Percentiles rank a stretch among this genome's conserved stretches.
phyloP scores from a whole-genome alignment of 1,284 basidiomycete species.

The Sparassis latifolia region DNA sequence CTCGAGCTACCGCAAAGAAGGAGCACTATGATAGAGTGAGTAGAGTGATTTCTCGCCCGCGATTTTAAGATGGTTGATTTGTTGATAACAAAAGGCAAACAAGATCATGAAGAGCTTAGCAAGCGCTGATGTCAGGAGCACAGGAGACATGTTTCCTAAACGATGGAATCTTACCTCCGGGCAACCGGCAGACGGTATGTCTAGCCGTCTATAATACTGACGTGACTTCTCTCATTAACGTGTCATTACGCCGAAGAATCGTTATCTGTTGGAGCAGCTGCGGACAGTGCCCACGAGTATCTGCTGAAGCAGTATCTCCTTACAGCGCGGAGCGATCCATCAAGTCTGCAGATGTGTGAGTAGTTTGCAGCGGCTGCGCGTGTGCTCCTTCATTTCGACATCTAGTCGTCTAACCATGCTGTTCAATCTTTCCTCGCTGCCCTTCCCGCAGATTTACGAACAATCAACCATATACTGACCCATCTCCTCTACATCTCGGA shows the following conservation, averaged over 20 bases:
- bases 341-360: constrained; percentile 61
- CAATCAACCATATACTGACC: constrained; percentile 54
- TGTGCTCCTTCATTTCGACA: background rate
- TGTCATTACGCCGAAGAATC: constrained; percentile 2
- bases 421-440: background rate
- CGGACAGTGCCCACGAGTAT: constrained; percentile 73
- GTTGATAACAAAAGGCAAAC: constrained; percentile 9
- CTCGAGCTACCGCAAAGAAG: constrained; percentile 49
- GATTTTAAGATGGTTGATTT: background rate
- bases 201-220: background rate
- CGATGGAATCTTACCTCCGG: constrained; percentile 41
- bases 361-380: background rate
- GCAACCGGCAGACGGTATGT: constrained; percentile 34
- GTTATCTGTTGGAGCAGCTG: constrained; percentile 51
- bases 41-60: background rate
- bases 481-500: constrained; percentile 64
- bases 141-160: constrained; percentile 51
- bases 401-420: background rate
- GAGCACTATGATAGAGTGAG: constrained; percentile 45
- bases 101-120: constrained; percentile 11
- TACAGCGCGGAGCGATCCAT: constrained; percentile 50
- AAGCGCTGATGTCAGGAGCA: constrained; percentile 33
- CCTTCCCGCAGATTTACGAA: constrained; percentile 45
- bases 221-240: constrained; percentile 1
- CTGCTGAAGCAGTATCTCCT: constrained; percentile 68